phyloP scores from a whole-genome alignment of 2,329 filamentous ascomycete genomes.

The Ciborinia camelliae region DNA sequence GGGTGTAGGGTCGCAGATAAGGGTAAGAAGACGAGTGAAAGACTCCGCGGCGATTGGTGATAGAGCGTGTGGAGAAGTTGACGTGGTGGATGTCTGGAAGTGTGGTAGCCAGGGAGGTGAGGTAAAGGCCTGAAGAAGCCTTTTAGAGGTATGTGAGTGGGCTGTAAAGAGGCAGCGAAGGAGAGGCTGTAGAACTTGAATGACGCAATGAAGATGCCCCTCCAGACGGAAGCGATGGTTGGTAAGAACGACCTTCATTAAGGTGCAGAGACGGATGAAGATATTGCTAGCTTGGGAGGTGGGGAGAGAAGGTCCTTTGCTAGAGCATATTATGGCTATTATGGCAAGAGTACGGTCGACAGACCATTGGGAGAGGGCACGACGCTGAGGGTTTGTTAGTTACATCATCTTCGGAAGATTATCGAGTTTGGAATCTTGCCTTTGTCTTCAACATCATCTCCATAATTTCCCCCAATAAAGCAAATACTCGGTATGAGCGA shows the following conservation, averaged over 20 bases:
- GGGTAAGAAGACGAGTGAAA: constrained; percentile 44
- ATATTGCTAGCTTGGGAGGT: constrained; percentile 28
- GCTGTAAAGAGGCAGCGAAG: constrained; percentile 50
- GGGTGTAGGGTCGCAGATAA: constrained; percentile 57
- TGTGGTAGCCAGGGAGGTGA: constrained; percentile 40
- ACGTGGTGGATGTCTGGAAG: constrained; percentile 24
- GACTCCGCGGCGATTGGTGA: constrained; percentile 45
- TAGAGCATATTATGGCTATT: constrained; percentile 36
- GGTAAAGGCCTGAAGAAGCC: constrained; percentile 28
- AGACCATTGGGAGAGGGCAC: constrained; percentile 36
- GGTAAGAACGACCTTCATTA: constrained; percentile 55
- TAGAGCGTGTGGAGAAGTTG: constrained; percentile 40
- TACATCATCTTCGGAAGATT: constrained; percentile 6
- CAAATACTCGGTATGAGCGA: constrained; percentile 32
- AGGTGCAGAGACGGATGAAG: constrained; percentile 43
- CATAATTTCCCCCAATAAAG: constrained; percentile 34
- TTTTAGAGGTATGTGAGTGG: constrained; percentile 34
- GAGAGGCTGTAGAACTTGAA: constrained; percentile 54
- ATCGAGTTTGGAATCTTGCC: constrained; percentile 21
- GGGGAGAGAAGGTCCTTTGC: constrained; percentile 28
- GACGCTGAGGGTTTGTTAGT: constrained; percentile 24
- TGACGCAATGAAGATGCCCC: constrained; percentile 58
- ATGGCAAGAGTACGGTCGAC: constrained; percentile 37
- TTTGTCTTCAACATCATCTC: constrained; percentile 37
- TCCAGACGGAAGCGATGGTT: constrained; percentile 59